Evolutionary conservation across 805 yeast species (phyloP), one percentile per base, ranked within the genome.

Genomic region (Kuraishia cidri): DNA sequence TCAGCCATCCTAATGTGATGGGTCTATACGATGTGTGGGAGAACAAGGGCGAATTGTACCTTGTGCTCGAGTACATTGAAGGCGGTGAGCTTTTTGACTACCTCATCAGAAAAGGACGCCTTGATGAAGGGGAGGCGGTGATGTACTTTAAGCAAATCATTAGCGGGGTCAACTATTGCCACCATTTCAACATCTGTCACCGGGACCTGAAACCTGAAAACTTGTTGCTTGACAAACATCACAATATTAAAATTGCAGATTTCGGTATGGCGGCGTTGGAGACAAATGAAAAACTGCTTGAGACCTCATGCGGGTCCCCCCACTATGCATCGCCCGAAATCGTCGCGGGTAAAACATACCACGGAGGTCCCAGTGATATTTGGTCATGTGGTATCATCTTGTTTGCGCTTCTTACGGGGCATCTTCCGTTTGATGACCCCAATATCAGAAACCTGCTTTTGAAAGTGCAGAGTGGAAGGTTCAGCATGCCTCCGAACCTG

Each of bases 211-310:
- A 82, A 52, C 92, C 92, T 2, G 92, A 82, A 50, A 82, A 82
- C 44, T 67, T 82, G 17, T 54, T 82, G 32, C 63, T 88, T 27
- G 97, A 88, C 60, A 78, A 79, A 50, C 71, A 85, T 52, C 74
- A 79, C 41, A 87, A 86, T 55, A 88, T 92, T 54, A 92, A 92
- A 56, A 86, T 92, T 43, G 98, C 98, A 7, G 98, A 92, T 58
- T 92, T 92, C 54, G 98, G 98, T 22, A 92, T 92, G 98, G 98
- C 98, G 12, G 97, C 98, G 5, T 62, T 92, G 29, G 97, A 92
- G 54, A 52, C 62, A n/a, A 72, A 72, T 34, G 90, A 79, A 43
- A 75, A 81, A 45, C 60, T 90, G 48, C 64, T 92, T 37, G 97
- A 90, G 54, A 92, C 98, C 4, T 79, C 94, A 13, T 92, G 98